phyloP scores from a whole-genome alignment of 208 protist species.

The Wallacemonas collosoma region DNA sequence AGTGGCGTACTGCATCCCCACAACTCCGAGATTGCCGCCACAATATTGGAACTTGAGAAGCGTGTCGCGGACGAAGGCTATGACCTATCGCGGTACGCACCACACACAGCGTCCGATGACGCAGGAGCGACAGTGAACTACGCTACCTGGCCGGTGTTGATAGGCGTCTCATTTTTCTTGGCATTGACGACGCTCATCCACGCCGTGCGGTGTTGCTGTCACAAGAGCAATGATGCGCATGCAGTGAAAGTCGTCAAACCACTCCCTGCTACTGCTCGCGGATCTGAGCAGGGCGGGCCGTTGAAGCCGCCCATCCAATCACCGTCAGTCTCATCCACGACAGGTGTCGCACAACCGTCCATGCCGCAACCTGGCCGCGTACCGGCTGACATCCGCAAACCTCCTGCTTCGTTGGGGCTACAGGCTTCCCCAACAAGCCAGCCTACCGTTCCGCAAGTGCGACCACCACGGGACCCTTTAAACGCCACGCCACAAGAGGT shows the following conservation, averaged over 20 bases:
- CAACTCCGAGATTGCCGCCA: neutral
- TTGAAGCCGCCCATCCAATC: no score
- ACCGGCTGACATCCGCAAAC: no score
- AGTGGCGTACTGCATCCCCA: neutral
- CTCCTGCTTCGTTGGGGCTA: no score
- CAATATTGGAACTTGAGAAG: slow-evolving; percentile 8
- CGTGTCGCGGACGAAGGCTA: slow-evolving; percentile 25
- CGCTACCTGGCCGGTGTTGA: slow-evolving; percentile 20
- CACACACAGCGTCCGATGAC: slow-evolving; percentile 14
- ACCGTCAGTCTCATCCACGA: no score
- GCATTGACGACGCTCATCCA: slow-evolving; percentile 20
- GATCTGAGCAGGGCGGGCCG: no score
- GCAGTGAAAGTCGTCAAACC: neutral
- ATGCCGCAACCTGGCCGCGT: no score
- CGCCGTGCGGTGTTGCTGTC: slow-evolving; percentile 23
- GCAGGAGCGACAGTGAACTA: slow-evolving; percentile 17
- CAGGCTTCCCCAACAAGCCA: no score
- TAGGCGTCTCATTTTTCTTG: slow-evolving; percentile 24
- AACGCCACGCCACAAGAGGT: no score
- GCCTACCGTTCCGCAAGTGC: no score
- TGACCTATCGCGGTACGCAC: slow-evolving; percentile 27
- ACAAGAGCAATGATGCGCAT: neutral
- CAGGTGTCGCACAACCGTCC: no score
- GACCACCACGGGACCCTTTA: no score
- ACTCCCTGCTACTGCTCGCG: no score